A percentile compares a stretch with the other conserved stretches of the same genome.
Conservation (phyloP, 768 basidiomycete species). For the Lentinula guzmanii region DNA sequence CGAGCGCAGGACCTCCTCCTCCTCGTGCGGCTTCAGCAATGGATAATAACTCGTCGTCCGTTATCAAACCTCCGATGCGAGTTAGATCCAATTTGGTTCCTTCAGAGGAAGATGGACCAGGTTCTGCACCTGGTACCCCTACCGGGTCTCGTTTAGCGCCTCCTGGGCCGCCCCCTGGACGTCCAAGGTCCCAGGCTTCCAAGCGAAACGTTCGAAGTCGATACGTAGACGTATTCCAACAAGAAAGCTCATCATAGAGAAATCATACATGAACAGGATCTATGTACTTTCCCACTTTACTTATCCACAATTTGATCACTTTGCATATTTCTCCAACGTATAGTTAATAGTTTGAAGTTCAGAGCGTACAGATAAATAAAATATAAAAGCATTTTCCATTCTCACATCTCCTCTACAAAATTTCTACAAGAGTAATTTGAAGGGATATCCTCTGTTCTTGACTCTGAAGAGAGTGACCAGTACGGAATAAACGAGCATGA, state of each 20-base stretch:
- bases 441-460: slow-evolving; percentile 88
- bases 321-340: neutral
- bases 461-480: slow-evolving; percentile 82
- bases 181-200: slow-evolving; percentile 53
- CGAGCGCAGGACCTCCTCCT: slow-evolving; percentile 30
- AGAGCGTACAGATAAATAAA: neutral
- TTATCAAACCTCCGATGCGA: slow-evolving; percentile 46
- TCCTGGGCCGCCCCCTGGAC: slow-evolving; percentile 44
- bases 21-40: slow-evolving; percentile 59
- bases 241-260: slow-evolving; percentile 29
- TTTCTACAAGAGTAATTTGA: slow-evolving; percentile 62
- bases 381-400: neutral
- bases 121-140: slow-evolving; percentile 44
- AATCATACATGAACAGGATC: slow-evolving; percentile 6
- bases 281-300: neutral
- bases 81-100: slow-evolving; percentile 65
- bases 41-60: slow-evolving; percentile 43
- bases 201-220: slow-evolving; percentile 78
- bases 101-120: slow-evolving; percentile 29
- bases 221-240: slow-evolving; percentile 89
- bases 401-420: neutral
- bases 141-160: slow-evolving; percentile 39
- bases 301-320: neutral
- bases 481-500: slow-evolving; percentile 81
- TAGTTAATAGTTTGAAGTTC: neutral